Evolutionary conservation across 106 monocot genomes (phyloP).

Genomic region (Dioscorea dumetorum): DNA sequence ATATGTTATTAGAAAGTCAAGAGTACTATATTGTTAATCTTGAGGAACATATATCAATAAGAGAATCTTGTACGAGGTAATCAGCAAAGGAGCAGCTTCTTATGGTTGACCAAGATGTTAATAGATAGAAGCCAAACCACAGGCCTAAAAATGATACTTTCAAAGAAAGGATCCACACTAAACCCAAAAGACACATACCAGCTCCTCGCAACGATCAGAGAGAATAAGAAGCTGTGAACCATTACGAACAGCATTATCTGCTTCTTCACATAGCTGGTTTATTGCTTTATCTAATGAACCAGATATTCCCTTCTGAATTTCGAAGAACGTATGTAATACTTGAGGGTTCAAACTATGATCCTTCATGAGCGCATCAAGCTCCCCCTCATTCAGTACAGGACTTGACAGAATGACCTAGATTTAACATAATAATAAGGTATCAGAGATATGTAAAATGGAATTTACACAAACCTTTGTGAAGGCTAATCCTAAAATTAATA

Average conservation of each 20-base stretch:
- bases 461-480: neutral
- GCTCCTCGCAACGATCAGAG: slow-evolving; percentile 87
- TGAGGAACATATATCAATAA: too few relatives aligned
- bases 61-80: too few relatives aligned
- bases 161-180: too few relatives aligned
- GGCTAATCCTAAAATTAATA: neutral
- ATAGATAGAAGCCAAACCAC: neutral
- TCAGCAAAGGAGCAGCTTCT: too few relatives aligned
- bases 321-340: slow-evolving; percentile 78
- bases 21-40: too few relatives aligned
- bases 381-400: slow-evolving; percentile 95
- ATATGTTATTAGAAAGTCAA: too few relatives aligned
- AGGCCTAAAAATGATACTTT: too few relatives aligned
- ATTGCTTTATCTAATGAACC: slow-evolving; percentile 67
- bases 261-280: slow-evolving; percentile 73
- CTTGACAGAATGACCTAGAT: slow-evolving; percentile 66
- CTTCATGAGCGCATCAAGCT: slow-evolving; percentile 83
- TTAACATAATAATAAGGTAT: neutral
- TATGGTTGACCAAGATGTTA: neutral
- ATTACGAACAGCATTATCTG: slow-evolving; percentile 91
- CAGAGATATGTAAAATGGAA: neutral
- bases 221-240: slow-evolving; percentile 94
- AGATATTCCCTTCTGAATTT: slow-evolving; percentile 79
- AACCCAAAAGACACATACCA: slow-evolving; percentile 33
- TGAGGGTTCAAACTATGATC: slow-evolving; percentile 58